Evolutionary conservation across 345 rosid genomes (phyloP), one percentile per base, ranked within the genome.

Genomic region (Acer negundo): DNA sequence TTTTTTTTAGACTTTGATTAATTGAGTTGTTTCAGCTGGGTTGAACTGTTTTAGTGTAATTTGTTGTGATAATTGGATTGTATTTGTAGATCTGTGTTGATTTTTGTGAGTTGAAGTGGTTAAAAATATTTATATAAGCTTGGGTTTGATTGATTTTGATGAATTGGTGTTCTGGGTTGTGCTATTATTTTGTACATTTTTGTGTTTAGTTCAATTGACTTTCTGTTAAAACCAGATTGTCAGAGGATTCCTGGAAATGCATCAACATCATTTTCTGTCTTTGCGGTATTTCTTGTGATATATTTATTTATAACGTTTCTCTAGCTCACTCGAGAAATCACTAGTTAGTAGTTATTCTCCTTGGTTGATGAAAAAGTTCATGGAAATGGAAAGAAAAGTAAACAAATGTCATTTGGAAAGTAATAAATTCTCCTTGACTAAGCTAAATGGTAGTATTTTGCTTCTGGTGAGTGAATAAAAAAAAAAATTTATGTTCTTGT

Each of bases 191-290:
- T 51, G 51, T 35, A 35, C 51, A 51, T 51, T 65, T 75, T 63
- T 16, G 16, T 75, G 19, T 51, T 66, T 53, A 22, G 65, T 75
- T 63, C 15, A 22, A 20, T 13, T 47, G 62, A 75, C 62, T 97
- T 94, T 83, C 82, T 97, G 81, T 82, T 92, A 75, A 89, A 94
- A 80, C 86, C 85, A 17, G 96, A 94, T 76, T 91, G 94, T 80
- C 87, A 86, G 83, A 89, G 99, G 83, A 79, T 93, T 64, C 92
- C 90, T 22, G 97, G 95, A 80, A 87, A 91, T 81, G 82, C 90
- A 1, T 91, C 97, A 4, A 88, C 99, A 0, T 82, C 92, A 10
- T 94, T 94, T 82, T 94, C 99, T n/a, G 94, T 97, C 80, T 97
- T 93, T 77, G 99, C 97, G 92, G 99, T 97, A 91, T 10, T 24